Evolutionary conservation across 192 early-diverging fungal genomes (phyloP), one percentile per base, ranked within the genome.

Genomic region (Thoreauomyces humboldtii): DNA sequence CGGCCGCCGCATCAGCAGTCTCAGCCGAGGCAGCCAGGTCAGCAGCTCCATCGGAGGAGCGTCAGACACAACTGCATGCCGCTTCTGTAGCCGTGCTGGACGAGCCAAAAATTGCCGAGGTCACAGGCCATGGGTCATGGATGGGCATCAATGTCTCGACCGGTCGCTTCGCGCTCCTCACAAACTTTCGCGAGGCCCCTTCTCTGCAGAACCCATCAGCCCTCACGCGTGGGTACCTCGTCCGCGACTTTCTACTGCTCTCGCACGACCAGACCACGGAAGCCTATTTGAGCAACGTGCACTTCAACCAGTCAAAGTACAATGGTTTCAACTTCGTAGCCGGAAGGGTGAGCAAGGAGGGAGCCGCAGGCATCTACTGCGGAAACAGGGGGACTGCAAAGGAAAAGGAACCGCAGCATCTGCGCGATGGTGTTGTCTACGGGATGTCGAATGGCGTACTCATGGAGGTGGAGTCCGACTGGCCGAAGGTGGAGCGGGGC

Each of bases 271-370:
- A 52, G 6, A 3, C 19, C 44, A 4, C 50, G 4, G 48, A 60
- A 47, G 28, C 25, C 11, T 75, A 70, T 35, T 59, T 52, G 0
- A 31, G 12, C 21, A 22, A 7, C 0, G 25, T 79, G 6, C 17
- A 61, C n/a, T 22, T 3, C 0, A 11, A 59, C 0, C 1, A 50
- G n/a, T 38, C 50, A 7, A 2, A 42, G 28, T 79, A 71, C 63
- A 73, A 73, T 45, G 77, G 77, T 24, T 79, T 79, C 65, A 79
- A 79, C 43, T 52, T 79, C 11, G 68, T 79, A 15, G 73, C 73
- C 11, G 77, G 77, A 9, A 48, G 34, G 5, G 29, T 72, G 17
- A 32, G 19, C 17, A 5, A 27, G 14, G 35, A 29, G 1, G 29
- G 37, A 7, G 25, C 21, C 0, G 17, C 27, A 19, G 70, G 55